Conservation (phyloP, 2,329 filamentous ascomycete species). For the Tolypocladium pustulatum region DNA sequence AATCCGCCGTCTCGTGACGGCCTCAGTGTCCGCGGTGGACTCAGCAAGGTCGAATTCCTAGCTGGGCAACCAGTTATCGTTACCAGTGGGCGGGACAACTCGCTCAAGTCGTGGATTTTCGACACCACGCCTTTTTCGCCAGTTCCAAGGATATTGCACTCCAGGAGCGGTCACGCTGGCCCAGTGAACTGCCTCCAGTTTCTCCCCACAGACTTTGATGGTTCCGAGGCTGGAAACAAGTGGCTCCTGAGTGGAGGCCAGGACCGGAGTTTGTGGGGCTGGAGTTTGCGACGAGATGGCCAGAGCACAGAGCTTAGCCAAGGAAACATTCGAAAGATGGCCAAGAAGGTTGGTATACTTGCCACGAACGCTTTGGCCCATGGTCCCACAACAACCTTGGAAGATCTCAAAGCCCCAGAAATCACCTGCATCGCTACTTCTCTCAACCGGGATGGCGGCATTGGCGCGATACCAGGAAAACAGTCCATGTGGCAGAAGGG, state of each 20-base stretch:
- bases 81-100: slow-evolving; percentile 87
- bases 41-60: slow-evolving; percentile 84
- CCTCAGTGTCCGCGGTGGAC: slow-evolving; percentile 56
- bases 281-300: slow-evolving; percentile 87
- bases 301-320: slow-evolving; percentile 92
- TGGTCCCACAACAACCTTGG: slow-evolving; percentile 53
- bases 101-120: slow-evolving; percentile 92
- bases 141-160: slow-evolving; percentile 74
- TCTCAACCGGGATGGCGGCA: slow-evolving; percentile 87
- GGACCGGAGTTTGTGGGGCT: slow-evolving; percentile 90
- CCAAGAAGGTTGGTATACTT: slow-evolving; percentile 74
- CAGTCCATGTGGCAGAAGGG: slow-evolving; percentile 77
- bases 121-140: slow-evolving; percentile 86
- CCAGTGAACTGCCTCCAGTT: slow-evolving; percentile 77
- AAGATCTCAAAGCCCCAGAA: slow-evolving; percentile 77
- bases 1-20: slow-evolving; percentile 55
- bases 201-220: slow-evolving; percentile 79
- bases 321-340: slow-evolving; percentile 76
- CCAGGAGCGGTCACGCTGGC: slow-evolving; percentile 78
- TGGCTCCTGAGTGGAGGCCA: slow-evolving; percentile 86
- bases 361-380: slow-evolving; percentile 44
- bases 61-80: slow-evolving; percentile 81
- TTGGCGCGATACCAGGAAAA: slow-evolving; percentile 71
- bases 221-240: slow-evolving; percentile 78
- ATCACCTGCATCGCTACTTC: slow-evolving; percentile 89